A percentile compares a stretch with the other conserved stretches of the same genome.
These are phyloP conservation scores for Coleophoma crateriformis DNA, from an alignment of 2,329 filamentous ascomycete species.

Conservation along the genomic window DNA sequence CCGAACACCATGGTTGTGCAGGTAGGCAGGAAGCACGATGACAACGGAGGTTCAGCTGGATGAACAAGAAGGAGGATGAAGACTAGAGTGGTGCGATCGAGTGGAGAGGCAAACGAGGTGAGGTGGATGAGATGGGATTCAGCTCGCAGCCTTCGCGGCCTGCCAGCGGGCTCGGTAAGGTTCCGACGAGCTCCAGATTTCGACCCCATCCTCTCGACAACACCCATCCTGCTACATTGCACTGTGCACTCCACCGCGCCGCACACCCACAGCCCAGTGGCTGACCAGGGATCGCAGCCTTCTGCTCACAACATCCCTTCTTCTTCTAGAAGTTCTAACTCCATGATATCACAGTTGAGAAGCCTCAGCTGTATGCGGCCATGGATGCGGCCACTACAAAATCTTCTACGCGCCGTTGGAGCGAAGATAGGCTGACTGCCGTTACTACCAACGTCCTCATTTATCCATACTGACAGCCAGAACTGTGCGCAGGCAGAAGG, in stretches of 20 bases:
- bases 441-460: slow-evolving; percentile 9
- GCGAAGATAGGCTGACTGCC: slow-evolving; percentile 16
- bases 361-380: slow-evolving; percentile 9
- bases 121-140: not conserved
- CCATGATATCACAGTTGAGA: not conserved
- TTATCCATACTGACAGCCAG: slow-evolving; percentile 13
- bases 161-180: not conserved
- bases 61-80: not conserved
- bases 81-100: not conserved
- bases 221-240: not conserved
- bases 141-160: not conserved
- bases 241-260: not conserved
- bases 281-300: not conserved
- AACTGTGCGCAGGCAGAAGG: slow-evolving; percentile 15
- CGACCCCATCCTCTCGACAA: not conserved
- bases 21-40: not conserved
- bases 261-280: not conserved
- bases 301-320: not conserved
- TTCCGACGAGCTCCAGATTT: not conserved
- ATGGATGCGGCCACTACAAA: slow-evolving; percentile 7
- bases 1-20: not conserved
- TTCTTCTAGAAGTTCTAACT: not conserved
- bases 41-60: not conserved
- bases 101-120: not conserved
- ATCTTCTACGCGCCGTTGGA: slow-evolving; percentile 11